These are phyloP conservation scores for Lotus japonicus DNA, from an alignment of 306 rosid genomes.

Conservation along the genomic window DNA sequence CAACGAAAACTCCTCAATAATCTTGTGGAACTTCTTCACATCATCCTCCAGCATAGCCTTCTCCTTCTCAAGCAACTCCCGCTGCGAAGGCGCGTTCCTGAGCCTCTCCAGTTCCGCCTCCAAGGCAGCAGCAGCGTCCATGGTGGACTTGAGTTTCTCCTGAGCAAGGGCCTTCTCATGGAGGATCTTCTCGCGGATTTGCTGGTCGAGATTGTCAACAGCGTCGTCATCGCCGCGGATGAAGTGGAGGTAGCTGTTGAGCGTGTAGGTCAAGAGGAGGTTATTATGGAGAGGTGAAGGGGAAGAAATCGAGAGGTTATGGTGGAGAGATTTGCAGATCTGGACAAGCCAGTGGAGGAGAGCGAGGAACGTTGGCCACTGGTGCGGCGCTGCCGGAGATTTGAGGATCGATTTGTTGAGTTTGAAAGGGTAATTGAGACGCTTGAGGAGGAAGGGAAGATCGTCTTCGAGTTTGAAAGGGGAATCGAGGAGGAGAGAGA, in stretches of 20 bases:
- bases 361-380: slow-evolving; percentile 77
- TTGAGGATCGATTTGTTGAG: slow-evolving; percentile 64
- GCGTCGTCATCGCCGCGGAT: slow-evolving; percentile 61
- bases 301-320: slow-evolving; percentile 13
- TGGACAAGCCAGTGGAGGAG: slow-evolving; percentile 91
- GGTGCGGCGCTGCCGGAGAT: slow-evolving; percentile 81
- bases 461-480: slow-evolving; percentile 64
- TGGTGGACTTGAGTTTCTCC: slow-evolving; percentile 26
- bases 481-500: slow-evolving; percentile 44
- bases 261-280: slow-evolving; percentile 33
- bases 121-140: slow-evolving; percentile 10
- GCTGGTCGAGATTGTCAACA: slow-evolving; percentile 42
- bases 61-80: slow-evolving; percentile 63
- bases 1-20: slow-evolving; percentile 40
- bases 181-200: slow-evolving; percentile 37
- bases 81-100: slow-evolving; percentile 41
- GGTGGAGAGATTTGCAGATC: slow-evolving; percentile 28
- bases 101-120: slow-evolving; percentile 37
- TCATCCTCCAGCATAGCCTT: slow-evolving; percentile 55
- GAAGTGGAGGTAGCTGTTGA: slow-evolving; percentile 45
- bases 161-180: slow-evolving; percentile 29
- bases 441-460: slow-evolving; percentile 53
- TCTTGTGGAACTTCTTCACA: slow-evolving; percentile 57
- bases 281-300: slow-evolving; percentile 1
- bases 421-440: slow-evolving; percentile 58